Base-by-base conservation (phyloP, 768 basidiomycete species). In the Tephrocybe sp. region DNA sequence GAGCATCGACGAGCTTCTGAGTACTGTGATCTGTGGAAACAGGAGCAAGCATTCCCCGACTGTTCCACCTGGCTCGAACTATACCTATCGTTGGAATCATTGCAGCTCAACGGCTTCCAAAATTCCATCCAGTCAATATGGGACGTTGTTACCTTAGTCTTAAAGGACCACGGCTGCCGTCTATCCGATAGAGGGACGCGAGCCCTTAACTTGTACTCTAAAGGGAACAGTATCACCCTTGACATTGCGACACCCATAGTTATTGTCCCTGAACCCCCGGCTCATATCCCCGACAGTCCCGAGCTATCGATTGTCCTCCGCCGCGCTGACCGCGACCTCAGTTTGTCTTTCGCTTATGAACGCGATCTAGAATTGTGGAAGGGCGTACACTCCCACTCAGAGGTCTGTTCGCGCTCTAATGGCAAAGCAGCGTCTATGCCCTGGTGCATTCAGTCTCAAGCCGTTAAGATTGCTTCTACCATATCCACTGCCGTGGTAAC, bases 21-120 rank as follows among this genome's bases (percentile, higher is more conserved):
- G 22, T 46, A 47, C 25, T 15, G 39, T n/a, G 36, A 48, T 24
- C 24, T 49, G 34, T 38, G 51, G 53, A 40, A 31, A 7, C 44
- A 62, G 44, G 54, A 59, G 52, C 54, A 62, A 55, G 53, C 70
- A 48, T 69, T 74, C 64, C 56, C 64, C 52, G 69, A 76, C 57
- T 66, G 75, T 30, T 64, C 68, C 36, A 70, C 74, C 36, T 78
- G 76, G 69, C 71, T 82, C 25, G 73, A 78, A 56, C 53, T 57
- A 13, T 71, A 79, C 54, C 71, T 79, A 31, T 76, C 78, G 18
- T 66, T 67, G 45, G 65, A 75, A 61, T 58, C 64, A 36, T 52
- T 56, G 12, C 51, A 38, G 16, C 38, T 61, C 58, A 54, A 48
- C 43, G 19, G 38, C 16, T 42, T 27, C 9, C 25, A 55, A 27